Conservation (phyloP, 495 filamentous ascomycete species). For the Aspergillus panamensis region DNA sequence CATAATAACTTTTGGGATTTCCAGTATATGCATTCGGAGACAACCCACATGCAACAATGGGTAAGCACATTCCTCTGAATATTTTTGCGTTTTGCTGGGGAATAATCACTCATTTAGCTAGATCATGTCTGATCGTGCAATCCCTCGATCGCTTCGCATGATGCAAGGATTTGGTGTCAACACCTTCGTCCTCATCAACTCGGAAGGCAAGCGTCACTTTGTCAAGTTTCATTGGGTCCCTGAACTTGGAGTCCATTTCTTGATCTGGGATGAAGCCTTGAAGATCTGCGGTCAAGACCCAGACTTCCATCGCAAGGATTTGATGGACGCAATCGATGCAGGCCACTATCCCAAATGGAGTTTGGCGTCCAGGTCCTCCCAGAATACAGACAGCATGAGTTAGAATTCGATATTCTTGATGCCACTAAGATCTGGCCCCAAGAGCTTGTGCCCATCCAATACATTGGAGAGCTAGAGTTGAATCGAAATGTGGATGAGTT, state of each 20-base stretch:
- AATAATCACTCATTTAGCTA: constrained; percentile 14
- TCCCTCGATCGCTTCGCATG: constrained; percentile 79
- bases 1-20: constrained; percentile 66
- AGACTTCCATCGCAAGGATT: constrained; percentile 84
- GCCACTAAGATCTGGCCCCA: constrained; percentile 94
- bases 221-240: constrained; percentile 84
- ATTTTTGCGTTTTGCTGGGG: background rate
- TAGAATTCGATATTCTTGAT: constrained; percentile 88
- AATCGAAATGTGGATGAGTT: constrained; percentile 84
- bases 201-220: constrained; percentile 65
- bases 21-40: constrained; percentile 55
- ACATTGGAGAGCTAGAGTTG: constrained; percentile 78
- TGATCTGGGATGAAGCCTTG: constrained; percentile 86
- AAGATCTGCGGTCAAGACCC: constrained; percentile 80
- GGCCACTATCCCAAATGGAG: constrained; percentile 68
- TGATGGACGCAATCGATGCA: constrained; percentile 74
- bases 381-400: constrained; percentile 69
- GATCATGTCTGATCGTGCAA: constrained; percentile 75
- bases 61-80: constrained; percentile 36
- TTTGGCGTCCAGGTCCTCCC: constrained; percentile 77
- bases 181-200: constrained; percentile 71
- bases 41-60: constrained; percentile 86
- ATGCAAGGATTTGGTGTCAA: constrained; percentile 93
- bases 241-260: constrained; percentile 73
- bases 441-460: constrained; percentile 71